Percentiles rank a stretch among this genome's conserved stretches.
Conservation (phyloP, 305 asterid species). For the Petunia hybrid region DNA sequence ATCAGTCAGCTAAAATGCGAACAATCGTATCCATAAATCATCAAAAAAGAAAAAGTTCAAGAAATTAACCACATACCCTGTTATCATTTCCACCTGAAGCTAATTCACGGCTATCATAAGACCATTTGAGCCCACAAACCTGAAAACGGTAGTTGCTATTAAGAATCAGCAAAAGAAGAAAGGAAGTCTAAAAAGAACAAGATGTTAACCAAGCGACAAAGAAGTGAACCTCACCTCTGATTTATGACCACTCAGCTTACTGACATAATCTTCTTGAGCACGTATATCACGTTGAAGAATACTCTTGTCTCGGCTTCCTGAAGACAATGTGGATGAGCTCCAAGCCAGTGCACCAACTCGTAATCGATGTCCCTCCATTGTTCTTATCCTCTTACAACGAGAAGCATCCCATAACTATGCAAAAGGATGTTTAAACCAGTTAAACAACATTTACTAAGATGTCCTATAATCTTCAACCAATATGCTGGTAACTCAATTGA, state of each 20-base stretch:
- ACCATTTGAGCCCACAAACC: constrained; percentile 99
- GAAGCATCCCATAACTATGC: constrained; percentile 93
- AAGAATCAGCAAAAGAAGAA: neutral
- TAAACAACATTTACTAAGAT: neutral
- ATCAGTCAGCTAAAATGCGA: neutral
- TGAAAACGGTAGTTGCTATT: constrained; percentile 36
- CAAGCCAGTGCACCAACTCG: constrained; percentile 96
- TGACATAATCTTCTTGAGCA: constrained; percentile 71
- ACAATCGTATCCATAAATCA: constrained; percentile 13
- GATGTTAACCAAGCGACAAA: neutral
- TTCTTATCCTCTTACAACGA: constrained; percentile 85
- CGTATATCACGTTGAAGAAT: constrained; percentile 92
- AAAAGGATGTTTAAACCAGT: constrained; percentile 7
- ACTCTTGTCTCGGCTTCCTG: constrained; percentile 95
- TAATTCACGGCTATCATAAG: constrained; percentile 87
- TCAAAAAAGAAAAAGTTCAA: constrained; percentile 21
- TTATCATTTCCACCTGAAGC: constrained; percentile 99
- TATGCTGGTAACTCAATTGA: neutral
- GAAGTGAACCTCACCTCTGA: constrained; percentile 72
- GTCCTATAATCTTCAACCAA: constrained; percentile 5
- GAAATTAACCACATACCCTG: constrained; percentile 57
- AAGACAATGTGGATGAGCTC: constrained; percentile 79
- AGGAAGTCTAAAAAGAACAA: neutral
- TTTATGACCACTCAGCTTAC: constrained; percentile 91
- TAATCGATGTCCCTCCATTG: constrained; percentile 88